Base-by-base conservation (phyloP, 345 rosid genomes). In the Gossypium mustelinum region DNA sequence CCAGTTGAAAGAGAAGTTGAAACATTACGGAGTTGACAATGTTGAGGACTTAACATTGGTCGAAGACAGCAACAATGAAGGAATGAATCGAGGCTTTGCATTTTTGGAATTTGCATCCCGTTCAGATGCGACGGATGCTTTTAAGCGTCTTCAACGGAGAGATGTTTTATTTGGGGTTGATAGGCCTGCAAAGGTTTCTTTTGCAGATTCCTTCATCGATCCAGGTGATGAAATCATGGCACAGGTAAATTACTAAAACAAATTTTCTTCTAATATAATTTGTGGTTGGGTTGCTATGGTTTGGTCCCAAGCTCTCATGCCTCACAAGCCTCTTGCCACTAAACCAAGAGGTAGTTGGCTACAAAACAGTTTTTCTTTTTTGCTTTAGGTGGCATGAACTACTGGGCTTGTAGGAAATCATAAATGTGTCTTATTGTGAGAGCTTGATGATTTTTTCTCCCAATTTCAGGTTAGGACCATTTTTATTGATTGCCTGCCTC, bases 161-260 rank as follows among this genome's bases (percentile, higher is more conserved):
- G 99, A 95, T 83, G 87, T 93, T 77, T 73, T 89, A 59, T 93
- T 95, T 81, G 99, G 99, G 80, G 90, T 90, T 84, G 99, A 95
- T 84, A 90, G 93, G 81, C 94, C 97, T 81, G 97, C 97, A 41
- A 95, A 93, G 91, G 91, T 95, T 79, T 90, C 97, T 72, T 93
- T 95, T 89, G 92, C 99, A 47, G 98, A 95, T 85, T 93, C 99
- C 73, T 91, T 90, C 88, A 90, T 92, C 76, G 99, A 92, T 79
- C 92, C 93, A 13, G 94, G 94, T 39, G 99, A 93, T 84, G 98
- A 93, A 81, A 87, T 95, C 67, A 95, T 95, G 99, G 87, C 97
- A 68, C 99, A 95, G 97, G 99, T 95, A 89, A 84, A 65, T 73
- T 71, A 67, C 64, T 78, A 69, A 79, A 65, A 59, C 55, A 3